Evolutionary conservation across 768 basidiomycete genomes (phyloP).

Genomic region (Tricholoma terreum): DNA sequence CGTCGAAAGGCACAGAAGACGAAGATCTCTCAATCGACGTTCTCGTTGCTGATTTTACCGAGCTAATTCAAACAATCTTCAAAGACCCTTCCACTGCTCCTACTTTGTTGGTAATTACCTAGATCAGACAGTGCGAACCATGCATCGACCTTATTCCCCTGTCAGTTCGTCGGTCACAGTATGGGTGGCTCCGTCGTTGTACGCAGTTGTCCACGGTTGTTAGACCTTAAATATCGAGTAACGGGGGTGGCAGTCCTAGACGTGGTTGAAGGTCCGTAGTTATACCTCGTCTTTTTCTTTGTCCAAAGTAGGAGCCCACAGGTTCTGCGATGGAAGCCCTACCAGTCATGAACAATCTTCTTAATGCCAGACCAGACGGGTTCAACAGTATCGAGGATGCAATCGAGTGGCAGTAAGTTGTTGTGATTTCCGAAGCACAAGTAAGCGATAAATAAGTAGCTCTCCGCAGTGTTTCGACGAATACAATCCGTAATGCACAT

Average conservation of each 20-base stretch:
- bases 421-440: not conserved
- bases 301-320: slow-evolving; percentile 25
- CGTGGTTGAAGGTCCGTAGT: slow-evolving; percentile 74
- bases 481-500: slow-evolving; percentile 73
- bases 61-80: slow-evolving; percentile 65
- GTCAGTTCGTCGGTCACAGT: slow-evolving; percentile 86
- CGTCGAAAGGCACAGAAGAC: slow-evolving; percentile 34
- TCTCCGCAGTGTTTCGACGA: slow-evolving; percentile 62
- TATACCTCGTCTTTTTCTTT: not conserved
- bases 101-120: slow-evolving; percentile 61
- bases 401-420: slow-evolving; percentile 92
- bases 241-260: slow-evolving; percentile 81
- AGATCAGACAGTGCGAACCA: not conserved
- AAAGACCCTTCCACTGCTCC: slow-evolving; percentile 63
- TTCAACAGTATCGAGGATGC: slow-evolving; percentile 84
- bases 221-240: slow-evolving; percentile 65
- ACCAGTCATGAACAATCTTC: slow-evolving; percentile 85
- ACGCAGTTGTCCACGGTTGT: slow-evolving; percentile 62
- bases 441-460: not conserved
- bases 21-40: slow-evolving; percentile 71
- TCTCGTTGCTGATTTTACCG: slow-evolving; percentile 72
- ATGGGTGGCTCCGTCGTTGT: slow-evolving; percentile 94
- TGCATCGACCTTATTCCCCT: not conserved
- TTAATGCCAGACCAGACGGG: slow-evolving; percentile 81
- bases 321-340: slow-evolving; percentile 93